Conservation (phyloP, 805 yeast genomes). For the Grigorovia yakushimaensis region DNA sequence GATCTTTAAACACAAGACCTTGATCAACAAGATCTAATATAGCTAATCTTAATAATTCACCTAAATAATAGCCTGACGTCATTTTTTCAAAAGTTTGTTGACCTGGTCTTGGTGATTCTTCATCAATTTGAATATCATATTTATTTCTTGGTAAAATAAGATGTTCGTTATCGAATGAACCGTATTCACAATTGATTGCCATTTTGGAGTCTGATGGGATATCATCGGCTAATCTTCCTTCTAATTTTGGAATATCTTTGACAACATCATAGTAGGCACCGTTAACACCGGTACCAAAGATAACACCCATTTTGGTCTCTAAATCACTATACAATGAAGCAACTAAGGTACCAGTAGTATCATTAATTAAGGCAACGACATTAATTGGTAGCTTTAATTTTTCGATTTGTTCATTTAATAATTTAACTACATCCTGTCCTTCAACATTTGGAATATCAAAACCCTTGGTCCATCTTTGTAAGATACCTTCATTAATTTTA, state of each 20-base stretch:
- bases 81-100: slow-evolving; percentile 93
- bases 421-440: slow-evolving; percentile 86
- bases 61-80: slow-evolving; percentile 93
- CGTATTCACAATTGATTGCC: slow-evolving; percentile 97
- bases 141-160: slow-evolving; percentile 74
- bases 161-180: slow-evolving; percentile 92
- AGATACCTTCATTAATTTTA: slow-evolving; percentile 71
- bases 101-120: slow-evolving; percentile 86
- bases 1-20: slow-evolving; percentile 56
- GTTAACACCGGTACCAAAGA: slow-evolving; percentile 94
- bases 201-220: slow-evolving; percentile 55
- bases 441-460: slow-evolving; percentile 87
- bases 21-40: slow-evolving; percentile 60
- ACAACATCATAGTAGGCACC: slow-evolving; percentile 86
- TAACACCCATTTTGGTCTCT: slow-evolving; percentile 82
- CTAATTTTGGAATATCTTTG: slow-evolving; percentile 67
- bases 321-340: slow-evolving; percentile 90
- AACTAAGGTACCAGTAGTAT: slow-evolving; percentile 91
- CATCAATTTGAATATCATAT: slow-evolving; percentile 71
- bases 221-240: slow-evolving; percentile 56
- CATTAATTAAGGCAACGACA: slow-evolving; percentile 87
- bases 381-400: slow-evolving; percentile 60
- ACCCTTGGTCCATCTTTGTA: slow-evolving; percentile 96
- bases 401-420: slow-evolving; percentile 69
- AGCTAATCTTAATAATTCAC: slow-evolving; percentile 76